These are phyloP conservation scores for Polyporus tsugae DNA, from an alignment of 1,284 basidiomycete genomes.

Conservation along the genomic window DNA sequence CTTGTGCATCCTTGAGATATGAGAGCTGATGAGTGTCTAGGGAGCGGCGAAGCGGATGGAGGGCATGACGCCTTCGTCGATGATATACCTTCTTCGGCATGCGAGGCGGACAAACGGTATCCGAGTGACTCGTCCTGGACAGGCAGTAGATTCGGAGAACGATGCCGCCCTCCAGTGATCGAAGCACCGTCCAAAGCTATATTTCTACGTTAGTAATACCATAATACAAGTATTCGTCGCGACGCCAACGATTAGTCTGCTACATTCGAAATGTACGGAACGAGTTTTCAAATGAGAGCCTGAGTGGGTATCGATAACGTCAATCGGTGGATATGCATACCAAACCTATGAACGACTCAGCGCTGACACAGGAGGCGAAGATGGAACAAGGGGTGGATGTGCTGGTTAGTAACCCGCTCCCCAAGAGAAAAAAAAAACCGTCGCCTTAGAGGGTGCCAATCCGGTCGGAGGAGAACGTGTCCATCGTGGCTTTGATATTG, in stretches of 20 bases:
- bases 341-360: neutral
- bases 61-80: slow-evolving; percentile 82
- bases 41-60: slow-evolving; percentile 89
- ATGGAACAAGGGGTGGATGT: neutral
- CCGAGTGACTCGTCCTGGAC: neutral
- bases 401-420: neutral
- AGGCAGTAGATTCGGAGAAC: neutral
- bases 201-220: neutral
- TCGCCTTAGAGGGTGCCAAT: too few species aligned
- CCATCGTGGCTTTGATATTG: neutral
- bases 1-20: neutral
- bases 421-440: too few species aligned
- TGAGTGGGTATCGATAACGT: neutral
- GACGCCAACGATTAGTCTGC: neutral
- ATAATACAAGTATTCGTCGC: neutral
- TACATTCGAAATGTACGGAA: neutral
- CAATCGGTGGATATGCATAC: neutral
- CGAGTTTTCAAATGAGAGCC: neutral
- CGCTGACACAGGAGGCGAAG: neutral
- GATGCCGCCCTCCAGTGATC: neutral
- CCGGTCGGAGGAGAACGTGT: neutral
- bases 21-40: slow-evolving; percentile 47
- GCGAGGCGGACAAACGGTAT: slow-evolving; percentile 48
- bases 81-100: slow-evolving; percentile 70
- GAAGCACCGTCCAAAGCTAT: neutral